Percentiles rank a stretch among this genome's conserved stretches.
phyloP scores from a whole-genome alignment of 2,329 filamentous ascomycete species.

The Colletotrichum chlorophyti region DNA sequence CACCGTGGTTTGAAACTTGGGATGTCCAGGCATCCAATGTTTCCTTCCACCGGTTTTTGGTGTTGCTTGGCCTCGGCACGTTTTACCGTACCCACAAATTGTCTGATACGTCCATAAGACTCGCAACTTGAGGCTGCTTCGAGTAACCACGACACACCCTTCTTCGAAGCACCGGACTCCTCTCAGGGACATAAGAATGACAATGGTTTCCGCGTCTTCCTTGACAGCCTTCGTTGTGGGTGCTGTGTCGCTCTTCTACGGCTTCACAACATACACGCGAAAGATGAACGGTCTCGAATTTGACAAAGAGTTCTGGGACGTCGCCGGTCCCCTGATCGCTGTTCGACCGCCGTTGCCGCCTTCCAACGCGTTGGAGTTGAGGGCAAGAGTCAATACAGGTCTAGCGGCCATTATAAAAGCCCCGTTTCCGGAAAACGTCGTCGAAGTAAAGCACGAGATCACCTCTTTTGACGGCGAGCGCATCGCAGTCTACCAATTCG shows the following conservation, averaged over 20 bases:
- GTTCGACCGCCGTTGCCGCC: conserved; percentile 7
- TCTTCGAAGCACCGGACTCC: too few species aligned
- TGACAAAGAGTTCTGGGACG: conserved; percentile 21
- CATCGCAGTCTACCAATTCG: conserved; percentile 16
- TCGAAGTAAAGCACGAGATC: conserved; percentile 6
- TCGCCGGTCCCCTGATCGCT: conserved; percentile 10
- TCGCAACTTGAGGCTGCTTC: too few species aligned
- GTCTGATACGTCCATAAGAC: too few species aligned
- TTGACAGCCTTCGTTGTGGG: neutral
- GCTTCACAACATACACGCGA: neutral
- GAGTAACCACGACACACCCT: too few species aligned
- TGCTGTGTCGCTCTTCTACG: neutral
- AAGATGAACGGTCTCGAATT: conserved; percentile 13
- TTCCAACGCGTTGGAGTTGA: neutral
- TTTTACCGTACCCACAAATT: neutral
- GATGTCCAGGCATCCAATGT: neutral
- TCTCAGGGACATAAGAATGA: neutral
- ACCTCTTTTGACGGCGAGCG: conserved; percentile 12
- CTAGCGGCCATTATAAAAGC: neutral
- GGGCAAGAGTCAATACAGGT: neutral
- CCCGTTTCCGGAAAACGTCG: neutral
- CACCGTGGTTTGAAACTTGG: neutral
- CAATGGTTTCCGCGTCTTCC: neutral
- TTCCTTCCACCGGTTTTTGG: neutral
- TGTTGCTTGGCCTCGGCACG: neutral